Base-by-base conservation (phyloP, 768 basidiomycete genomes). In the Sporobolomyces phaffii region DNA sequence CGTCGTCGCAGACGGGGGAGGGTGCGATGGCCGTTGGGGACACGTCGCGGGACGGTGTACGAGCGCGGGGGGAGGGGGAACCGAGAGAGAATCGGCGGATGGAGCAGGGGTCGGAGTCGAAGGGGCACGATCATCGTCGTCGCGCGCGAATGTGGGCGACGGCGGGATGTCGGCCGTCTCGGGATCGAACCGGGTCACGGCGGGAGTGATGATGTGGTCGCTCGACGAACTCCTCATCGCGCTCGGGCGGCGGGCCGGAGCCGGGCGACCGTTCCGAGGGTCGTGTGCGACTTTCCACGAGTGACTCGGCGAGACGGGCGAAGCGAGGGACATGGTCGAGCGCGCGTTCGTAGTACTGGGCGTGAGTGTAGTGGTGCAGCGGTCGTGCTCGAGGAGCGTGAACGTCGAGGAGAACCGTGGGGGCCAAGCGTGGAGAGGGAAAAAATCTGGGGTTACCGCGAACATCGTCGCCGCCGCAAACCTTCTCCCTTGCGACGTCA, bases 151-250 rank as follows among this genome's bases (percentile, higher is more conserved):
- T 14, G 54, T 56, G 24, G 54, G 54, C 20, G 54, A 56, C 40
- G 54, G 54, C 20, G 54, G 54, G 40, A 56, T 56, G 45, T 43
- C 48, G 22, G 31, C 31, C 1, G 49, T 33, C 47, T 24, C 10
- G 26, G 44, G 34, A 51, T 48, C 60, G 60, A 66, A 66, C 31
- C 65, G 59, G 24, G 41, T 36, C 31, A 61, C 59, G 36, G 53
- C 65, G 29, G 45, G 59, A 2, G 59, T 54, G 36, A 66, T 45
- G 36, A 66, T 48, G 45, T 60, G 58, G 51, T 66, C 65, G 45
- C 36, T 41, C 33, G 52, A 49, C 22, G 51, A 17, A 13, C 24
- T 47, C 8, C 65, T 24, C 36, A 66, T 52, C 3, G 65, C 65
- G 34, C 50, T 58, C 1, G 63, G 63, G 3, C 63, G 63, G 3